These are phyloP conservation scores for Coemansia sp. DNA, from an alignment of 192 early-diverging fungal species.

Conservation along the genomic window DNA sequence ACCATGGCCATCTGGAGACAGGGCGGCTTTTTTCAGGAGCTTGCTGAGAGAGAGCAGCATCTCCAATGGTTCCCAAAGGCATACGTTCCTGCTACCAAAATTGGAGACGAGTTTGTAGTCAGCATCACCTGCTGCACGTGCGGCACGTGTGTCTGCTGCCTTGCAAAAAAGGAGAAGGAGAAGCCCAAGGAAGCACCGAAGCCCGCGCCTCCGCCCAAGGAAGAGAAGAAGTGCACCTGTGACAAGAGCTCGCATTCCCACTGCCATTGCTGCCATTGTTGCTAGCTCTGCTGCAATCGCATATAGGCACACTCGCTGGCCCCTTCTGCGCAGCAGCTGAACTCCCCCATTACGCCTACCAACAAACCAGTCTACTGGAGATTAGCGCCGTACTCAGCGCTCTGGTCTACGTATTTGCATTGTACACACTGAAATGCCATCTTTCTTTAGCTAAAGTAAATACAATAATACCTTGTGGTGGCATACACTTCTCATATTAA, in stretches of 20 bases:
- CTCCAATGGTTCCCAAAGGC: constrained; percentile 56
- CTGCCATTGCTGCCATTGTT: constrained; percentile 24
- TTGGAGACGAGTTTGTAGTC: constrained; percentile 41
- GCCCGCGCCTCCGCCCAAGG: constrained; percentile 6
- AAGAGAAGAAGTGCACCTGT: constrained; percentile 29
- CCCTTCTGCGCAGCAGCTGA: neutral
- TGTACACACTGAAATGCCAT: neutral
- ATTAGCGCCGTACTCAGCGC: neutral
- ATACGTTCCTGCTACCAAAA: constrained; percentile 47
- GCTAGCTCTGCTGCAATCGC: neutral
- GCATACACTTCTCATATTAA: neutral
- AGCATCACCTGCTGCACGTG: constrained; percentile 40
- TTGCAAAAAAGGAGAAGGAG: constrained; percentile 11
- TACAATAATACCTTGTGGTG: constrained; percentile 2
- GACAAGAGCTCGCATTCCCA: constrained; percentile 28
- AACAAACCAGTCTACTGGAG: neutral
- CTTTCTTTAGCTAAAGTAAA: constrained; percentile 1
- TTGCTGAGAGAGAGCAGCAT: constrained; percentile 55
- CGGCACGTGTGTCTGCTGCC: constrained; percentile 41
- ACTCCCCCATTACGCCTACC: neutral
- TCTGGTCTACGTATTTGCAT: neutral
- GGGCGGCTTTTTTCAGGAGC: constrained; percentile 56
- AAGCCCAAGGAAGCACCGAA: constrained; percentile 20
- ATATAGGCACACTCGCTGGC: neutral
- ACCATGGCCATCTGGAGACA: constrained; percentile 53